phyloP scores from a whole-genome alignment of 805 yeast species.

The Metschnikowia lochheadii region DNA sequence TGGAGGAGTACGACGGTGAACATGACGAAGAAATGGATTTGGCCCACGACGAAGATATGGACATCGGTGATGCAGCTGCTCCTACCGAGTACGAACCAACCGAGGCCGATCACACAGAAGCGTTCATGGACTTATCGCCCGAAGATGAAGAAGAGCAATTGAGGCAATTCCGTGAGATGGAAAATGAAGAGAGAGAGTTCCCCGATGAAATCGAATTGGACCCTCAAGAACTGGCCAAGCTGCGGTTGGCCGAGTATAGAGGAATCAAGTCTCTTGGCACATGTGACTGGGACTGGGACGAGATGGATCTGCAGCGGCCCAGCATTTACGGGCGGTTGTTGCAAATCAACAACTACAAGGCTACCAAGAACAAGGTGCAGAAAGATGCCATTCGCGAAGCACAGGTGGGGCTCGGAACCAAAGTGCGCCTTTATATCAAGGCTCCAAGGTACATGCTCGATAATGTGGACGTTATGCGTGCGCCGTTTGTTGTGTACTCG shows the following conservation, averaged over 20 bases:
- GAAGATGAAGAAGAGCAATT: conserved; percentile 85
- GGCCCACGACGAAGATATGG: conserved; percentile 32
- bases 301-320: conserved; percentile 72
- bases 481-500: conserved; percentile 66
- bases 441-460: conserved; percentile 49
- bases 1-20: conserved; percentile 40
- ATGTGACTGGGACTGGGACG: conserved; percentile 86
- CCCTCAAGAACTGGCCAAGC: conserved; percentile 72
- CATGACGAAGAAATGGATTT: conserved; percentile 28
- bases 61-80: conserved; percentile 17
- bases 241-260: conserved; percentile 72
- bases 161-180: conserved; percentile 60
- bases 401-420: conserved; percentile 53
- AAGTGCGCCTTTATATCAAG: conserved; percentile 54
- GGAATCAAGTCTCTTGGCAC: conserved; percentile 81
- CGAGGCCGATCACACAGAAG: conserved; percentile 48
- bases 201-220: conserved; percentile 91
- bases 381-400: conserved; percentile 53
- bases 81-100: conserved; percentile 40
- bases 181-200: conserved; percentile 82
- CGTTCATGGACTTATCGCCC: conserved; percentile 66
- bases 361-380: conserved; percentile 62
- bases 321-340: conserved; percentile 71
- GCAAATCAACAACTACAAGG: conserved; percentile 71
- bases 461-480: conserved; percentile 36